Percentiles rank a stretch among this genome's conserved stretches.
These are phyloP conservation scores for Fusarium incarnatum DNA, from an alignment of 2,329 filamentous ascomycete species.

Conservation along the genomic window DNA sequence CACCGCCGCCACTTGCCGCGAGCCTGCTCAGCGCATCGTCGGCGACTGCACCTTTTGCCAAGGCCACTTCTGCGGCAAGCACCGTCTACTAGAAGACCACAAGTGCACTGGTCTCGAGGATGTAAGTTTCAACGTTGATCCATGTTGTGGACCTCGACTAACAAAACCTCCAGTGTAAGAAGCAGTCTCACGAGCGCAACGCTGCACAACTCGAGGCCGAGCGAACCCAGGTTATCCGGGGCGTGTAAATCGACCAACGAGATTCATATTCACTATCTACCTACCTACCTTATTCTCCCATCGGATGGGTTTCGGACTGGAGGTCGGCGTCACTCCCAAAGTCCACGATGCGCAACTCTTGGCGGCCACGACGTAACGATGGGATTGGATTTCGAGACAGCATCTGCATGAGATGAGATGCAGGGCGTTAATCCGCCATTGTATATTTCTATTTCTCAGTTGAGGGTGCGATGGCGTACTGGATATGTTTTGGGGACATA, in stretches of 20 bases:
- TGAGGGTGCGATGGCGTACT: constrained; percentile 46
- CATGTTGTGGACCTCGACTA: background rate
- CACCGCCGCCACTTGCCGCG: constrained; percentile 89
- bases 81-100: constrained; percentile 93
- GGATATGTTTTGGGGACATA: constrained; percentile 37
- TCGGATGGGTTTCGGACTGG: constrained; percentile 13
- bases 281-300: background rate
- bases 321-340: constrained; percentile 38
- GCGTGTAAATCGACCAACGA: constrained; percentile 68
- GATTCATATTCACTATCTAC: constrained; percentile 1
- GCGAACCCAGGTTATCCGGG: constrained; percentile 93
- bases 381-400: constrained; percentile 37
- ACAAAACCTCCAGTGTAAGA: constrained; percentile 77
- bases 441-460: constrained; percentile 42
- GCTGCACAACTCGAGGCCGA: constrained; percentile 92
- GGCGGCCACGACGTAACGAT: constrained; percentile 46
- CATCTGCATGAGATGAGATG: constrained; percentile 30
- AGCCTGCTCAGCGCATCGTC: constrained; percentile 89
- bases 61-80: constrained; percentile 94
- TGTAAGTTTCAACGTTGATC: constrained; percentile 60
- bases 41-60: constrained; percentile 96
- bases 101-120: constrained; percentile 93
- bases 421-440: constrained; percentile 41
- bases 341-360: constrained; percentile 17
- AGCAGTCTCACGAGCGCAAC: constrained; percentile 95